Conservation (phyloP, 768 basidiomycete genomes). For the Auriscalpium vulgare region DNA sequence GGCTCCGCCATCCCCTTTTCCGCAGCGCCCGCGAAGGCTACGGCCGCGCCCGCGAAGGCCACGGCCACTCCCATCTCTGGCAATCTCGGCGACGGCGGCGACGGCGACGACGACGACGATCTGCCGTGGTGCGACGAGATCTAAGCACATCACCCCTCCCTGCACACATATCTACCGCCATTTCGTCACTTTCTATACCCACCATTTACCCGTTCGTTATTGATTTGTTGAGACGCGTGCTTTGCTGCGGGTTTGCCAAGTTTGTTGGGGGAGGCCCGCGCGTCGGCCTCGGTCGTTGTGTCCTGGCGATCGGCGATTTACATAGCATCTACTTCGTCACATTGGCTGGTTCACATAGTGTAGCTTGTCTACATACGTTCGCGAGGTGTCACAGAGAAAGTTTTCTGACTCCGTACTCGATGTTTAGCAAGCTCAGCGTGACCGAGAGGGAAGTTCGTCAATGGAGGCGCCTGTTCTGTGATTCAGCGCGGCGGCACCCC, state of each 20-base stretch:
- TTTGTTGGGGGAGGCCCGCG: not conserved
- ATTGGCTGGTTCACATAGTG: no score
- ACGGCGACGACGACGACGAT: constrained; percentile 31
- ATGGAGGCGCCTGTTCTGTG: no score
- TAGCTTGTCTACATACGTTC: no score
- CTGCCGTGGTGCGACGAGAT: constrained; percentile 48
- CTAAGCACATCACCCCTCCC: constrained; percentile 14
- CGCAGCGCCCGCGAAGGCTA: constrained; percentile 13
- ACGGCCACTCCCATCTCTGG: not conserved
- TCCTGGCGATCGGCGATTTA: not conserved
- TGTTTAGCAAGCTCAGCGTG: no score
- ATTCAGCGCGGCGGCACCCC: no score
- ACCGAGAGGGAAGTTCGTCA: no score
- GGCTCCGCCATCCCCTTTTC: constrained; percentile 18
- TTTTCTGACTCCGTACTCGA: no score
- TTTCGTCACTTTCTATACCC: not conserved
- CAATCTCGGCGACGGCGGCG: constrained; percentile 10
- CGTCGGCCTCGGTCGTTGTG: not conserved
- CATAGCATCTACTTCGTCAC: not conserved
- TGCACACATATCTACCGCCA: not conserved
- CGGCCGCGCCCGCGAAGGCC: constrained; percentile 10
- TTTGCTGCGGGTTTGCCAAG: not conserved
- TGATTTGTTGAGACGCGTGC: not conserved
- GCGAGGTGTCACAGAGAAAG: no score
- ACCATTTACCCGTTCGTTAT: not conserved